phyloP scores from a whole-genome alignment of 352 stramenopile species.

The Phytophthora melonis region DNA sequence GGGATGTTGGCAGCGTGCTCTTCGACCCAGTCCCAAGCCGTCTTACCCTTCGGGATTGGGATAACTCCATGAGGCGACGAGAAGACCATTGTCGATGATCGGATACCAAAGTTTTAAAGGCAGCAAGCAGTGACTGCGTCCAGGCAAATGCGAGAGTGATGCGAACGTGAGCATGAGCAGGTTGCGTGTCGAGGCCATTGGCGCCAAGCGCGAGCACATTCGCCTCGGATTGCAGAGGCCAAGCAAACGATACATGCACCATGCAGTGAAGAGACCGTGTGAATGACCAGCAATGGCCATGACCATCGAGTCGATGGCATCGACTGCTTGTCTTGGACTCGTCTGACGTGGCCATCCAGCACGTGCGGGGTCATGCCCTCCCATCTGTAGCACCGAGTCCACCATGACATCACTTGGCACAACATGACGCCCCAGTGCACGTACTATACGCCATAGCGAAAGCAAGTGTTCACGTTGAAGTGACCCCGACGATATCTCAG shows the following conservation, averaged over 20 bases:
- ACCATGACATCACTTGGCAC: constrained; percentile 21
- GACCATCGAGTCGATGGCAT: no score
- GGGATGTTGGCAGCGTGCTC: constrained; percentile 41
- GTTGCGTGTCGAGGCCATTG: constrained; percentile 12
- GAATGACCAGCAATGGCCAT: constrained; percentile 14
- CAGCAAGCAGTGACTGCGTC: not conserved
- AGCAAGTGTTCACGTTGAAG: constrained; percentile 14
- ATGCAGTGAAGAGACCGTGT: constrained; percentile 22
- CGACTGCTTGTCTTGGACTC: constrained; percentile 28
- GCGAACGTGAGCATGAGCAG: not conserved
- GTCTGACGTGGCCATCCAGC: constrained; percentile 32
- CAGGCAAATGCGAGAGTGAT: constrained; percentile 31
- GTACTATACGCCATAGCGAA: not conserved
- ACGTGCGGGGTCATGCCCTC: constrained; percentile 27
- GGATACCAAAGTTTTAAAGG: not conserved
- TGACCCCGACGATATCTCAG: not conserved
- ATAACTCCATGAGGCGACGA: constrained; percentile 46
- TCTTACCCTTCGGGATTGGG: constrained; percentile 40
- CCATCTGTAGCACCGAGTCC: constrained; percentile 18
- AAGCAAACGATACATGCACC: constrained; percentile 1
- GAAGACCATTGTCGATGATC: constrained; percentile 45
- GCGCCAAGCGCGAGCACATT: constrained; percentile 2
- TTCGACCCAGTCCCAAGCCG: constrained; percentile 53
- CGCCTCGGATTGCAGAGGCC: not conserved
- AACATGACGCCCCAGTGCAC: constrained; percentile 4